These are phyloP conservation scores for Kurtzmaniella quercitrusa DNA, from an alignment of 1,139 yeast genomes.

Conservation along the genomic window DNA sequence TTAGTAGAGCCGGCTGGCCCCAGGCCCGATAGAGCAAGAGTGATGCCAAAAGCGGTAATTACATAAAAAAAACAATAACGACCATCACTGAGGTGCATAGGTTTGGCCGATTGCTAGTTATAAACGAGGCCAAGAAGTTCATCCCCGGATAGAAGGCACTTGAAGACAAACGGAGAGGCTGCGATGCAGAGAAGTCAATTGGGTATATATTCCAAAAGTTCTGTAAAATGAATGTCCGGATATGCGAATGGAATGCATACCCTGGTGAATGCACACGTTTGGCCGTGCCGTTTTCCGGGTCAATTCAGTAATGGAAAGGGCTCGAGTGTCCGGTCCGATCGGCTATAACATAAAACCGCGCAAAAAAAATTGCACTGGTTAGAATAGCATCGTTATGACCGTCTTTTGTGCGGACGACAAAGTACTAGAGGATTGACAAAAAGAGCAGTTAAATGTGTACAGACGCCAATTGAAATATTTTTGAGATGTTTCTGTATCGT, in stretches of 20 bases:
- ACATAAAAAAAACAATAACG: not conserved
- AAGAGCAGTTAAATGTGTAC: no score
- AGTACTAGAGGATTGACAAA: no score
- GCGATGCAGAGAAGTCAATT: no score
- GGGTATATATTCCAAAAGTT: no score
- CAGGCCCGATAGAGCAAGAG: not conserved
- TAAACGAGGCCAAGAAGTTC: not conserved
- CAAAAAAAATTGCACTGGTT: not conserved
- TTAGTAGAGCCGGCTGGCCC: not conserved
- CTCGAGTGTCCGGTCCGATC: conserved; percentile 1
- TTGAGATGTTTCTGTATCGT: not conserved
- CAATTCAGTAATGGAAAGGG: not conserved
- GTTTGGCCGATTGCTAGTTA: not conserved
- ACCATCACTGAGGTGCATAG: not conserved
- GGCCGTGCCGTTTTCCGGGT: not conserved
- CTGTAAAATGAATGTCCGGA: no score
- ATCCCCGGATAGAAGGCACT: not conserved
- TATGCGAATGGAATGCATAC: no score
- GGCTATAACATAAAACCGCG: conserved; percentile 2
- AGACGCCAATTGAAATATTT: no score
- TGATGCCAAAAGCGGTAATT: not conserved
- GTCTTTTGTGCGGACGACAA: not conserved
- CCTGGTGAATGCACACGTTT: not conserved
- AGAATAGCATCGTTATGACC: not conserved
- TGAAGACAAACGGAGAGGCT: not conserved